Evolutionary conservation across 768 basidiomycete species (phyloP).

Genomic region (Xerocomus brunneocitrinus): DNA sequence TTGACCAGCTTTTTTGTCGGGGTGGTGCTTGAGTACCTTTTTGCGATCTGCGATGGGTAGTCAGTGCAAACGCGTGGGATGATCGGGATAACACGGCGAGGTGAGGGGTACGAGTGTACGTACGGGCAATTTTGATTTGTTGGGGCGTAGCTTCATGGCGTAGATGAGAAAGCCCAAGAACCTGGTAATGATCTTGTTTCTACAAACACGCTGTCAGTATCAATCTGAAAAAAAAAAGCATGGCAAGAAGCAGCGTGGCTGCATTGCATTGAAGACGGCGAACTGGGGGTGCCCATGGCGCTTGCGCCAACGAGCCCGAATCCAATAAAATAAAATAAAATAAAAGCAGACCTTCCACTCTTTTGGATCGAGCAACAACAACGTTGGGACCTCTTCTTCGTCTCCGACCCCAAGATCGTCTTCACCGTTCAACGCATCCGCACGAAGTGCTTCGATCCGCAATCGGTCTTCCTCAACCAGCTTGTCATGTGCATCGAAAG

Average conservation of each 20-base stretch:
- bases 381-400: slow-evolving; percentile 71
- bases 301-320: neutral
- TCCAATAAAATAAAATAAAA: neutral
- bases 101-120: slow-evolving; percentile 31
- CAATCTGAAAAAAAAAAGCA: neutral
- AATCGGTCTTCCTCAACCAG: slow-evolving; percentile 51
- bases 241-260: neutral
- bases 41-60: slow-evolving; percentile 71
- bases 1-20: slow-evolving; percentile 86
- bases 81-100: neutral
- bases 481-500: slow-evolving; percentile 82
- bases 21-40: slow-evolving; percentile 98
- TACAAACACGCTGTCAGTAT: slow-evolving; percentile 28
- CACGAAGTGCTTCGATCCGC: slow-evolving; percentile 47
- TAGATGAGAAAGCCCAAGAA: slow-evolving; percentile 89
- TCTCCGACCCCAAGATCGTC: slow-evolving; percentile 92
- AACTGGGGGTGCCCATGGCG: neutral
- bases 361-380: slow-evolving; percentile 84
- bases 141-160: slow-evolving; percentile 82
- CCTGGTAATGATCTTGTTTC: slow-evolving; percentile 99
- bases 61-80: neutral
- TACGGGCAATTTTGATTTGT: slow-evolving; percentile 96
- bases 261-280: neutral
- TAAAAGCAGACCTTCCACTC: slow-evolving; percentile 82
- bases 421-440: slow-evolving; percentile 46